Evolutionary conservation across 2,329 filamentous ascomycete species (phyloP).

Genomic region (Plenodomus lindquistii): DNA sequence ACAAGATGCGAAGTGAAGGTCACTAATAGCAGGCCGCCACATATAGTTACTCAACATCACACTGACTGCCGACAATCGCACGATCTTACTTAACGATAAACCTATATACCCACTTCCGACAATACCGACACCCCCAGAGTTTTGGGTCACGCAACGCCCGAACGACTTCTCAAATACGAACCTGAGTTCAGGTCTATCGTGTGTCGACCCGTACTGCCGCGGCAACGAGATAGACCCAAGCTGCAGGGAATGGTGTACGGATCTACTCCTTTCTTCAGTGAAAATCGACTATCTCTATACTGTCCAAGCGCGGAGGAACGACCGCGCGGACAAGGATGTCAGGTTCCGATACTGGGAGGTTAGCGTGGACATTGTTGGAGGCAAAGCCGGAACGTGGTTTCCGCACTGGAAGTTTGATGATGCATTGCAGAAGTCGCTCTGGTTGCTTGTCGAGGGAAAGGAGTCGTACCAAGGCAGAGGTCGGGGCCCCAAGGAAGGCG

Average conservation of each 20-base stretch:
- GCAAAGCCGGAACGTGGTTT: conserved; percentile 8
- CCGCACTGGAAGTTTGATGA: conserved; percentile 24
- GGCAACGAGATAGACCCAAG: background rate
- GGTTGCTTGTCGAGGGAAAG: conserved; percentile 29
- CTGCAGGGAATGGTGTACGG: conserved; percentile 22
- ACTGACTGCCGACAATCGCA: conserved; percentile 32
- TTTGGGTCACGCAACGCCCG: conserved; percentile 22
- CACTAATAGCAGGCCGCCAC: conserved; percentile 1
- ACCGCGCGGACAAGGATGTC: conserved; percentile 11
- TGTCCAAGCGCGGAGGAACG: conserved; percentile 11
- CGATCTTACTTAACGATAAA: conserved; percentile 29
- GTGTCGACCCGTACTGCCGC: conserved; percentile 19
- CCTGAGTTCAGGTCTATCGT: conserved; percentile 27
- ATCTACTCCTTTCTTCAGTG: conserved; percentile 12
- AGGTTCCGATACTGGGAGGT: conserved; percentile 32
- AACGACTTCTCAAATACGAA: conserved; percentile 29
- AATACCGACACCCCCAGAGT: conserved; percentile 25
- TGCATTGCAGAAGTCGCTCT: conserved; percentile 29
- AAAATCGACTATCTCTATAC: conserved; percentile 31
- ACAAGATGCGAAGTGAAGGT: background rate
- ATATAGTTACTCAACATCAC: conserved; percentile 37
- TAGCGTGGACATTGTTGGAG: conserved; percentile 36
- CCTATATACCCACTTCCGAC: conserved; percentile 34
- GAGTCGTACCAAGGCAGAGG: conserved; percentile 10
- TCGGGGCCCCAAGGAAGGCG: conserved; percentile 6